phyloP scores from a whole-genome alignment of 1,139 yeast species.

The Maudiozyma humilis region DNA sequence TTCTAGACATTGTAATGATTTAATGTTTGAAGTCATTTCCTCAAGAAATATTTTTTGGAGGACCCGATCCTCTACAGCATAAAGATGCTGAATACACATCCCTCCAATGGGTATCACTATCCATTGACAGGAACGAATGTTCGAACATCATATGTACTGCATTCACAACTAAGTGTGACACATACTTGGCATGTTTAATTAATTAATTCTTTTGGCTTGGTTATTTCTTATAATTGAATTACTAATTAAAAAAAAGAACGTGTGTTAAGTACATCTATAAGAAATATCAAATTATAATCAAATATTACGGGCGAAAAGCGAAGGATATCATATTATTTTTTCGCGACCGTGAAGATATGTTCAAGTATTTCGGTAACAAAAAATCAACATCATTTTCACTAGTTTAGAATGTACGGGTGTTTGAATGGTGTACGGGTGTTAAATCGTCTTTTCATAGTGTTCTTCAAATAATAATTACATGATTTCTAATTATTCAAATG shows the following conservation, averaged over 20 bases:
- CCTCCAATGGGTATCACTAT: background rate
- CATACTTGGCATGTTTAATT: conserved; percentile 15
- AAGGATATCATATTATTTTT: too few species aligned
- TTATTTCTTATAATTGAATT: background rate
- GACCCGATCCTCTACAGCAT: conserved; percentile 58
- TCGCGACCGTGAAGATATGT: too few species aligned
- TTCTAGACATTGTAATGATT: background rate
- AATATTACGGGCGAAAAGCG: too few species aligned
- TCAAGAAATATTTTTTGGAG: conserved; percentile 38
- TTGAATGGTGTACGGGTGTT: background rate
- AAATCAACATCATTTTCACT: too few species aligned
- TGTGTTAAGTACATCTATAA: background rate
- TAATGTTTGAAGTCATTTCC: conserved; percentile 6
- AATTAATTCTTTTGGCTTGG: background rate
- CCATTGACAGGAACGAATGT: background rate
- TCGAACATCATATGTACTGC: conserved; percentile 1
- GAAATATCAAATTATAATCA: too few species aligned
- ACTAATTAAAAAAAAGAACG: background rate
- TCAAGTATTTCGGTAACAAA: too few species aligned
- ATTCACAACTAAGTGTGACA: conserved; percentile 8
- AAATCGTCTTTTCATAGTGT: too few species aligned
- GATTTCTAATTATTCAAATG: too few species aligned
- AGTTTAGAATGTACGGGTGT: background rate
- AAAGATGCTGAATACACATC: background rate
- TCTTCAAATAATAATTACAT: too few species aligned